Conservation (phyloP, 2,329 filamentous ascomycete species). For the Lachnum nothofagi region DNA sequence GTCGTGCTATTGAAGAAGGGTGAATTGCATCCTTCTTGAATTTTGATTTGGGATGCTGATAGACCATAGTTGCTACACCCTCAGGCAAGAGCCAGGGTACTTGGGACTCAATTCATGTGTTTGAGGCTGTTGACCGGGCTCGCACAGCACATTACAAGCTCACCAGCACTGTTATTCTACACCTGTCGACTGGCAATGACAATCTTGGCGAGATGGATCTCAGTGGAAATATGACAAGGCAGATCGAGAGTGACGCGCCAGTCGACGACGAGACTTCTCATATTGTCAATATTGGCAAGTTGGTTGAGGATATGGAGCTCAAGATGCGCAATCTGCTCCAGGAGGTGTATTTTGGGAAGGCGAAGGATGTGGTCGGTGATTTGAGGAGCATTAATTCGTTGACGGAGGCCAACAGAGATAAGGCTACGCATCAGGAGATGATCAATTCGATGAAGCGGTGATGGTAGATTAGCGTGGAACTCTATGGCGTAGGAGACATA, state of each 20-base stretch:
- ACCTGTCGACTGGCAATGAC: slow-evolving; percentile 64
- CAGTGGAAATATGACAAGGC: slow-evolving; percentile 94
- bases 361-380: slow-evolving; percentile 96
- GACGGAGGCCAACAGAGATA: slow-evolving; percentile 77
- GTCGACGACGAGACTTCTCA: slow-evolving; percentile 89
- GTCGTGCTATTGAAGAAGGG: slow-evolving; percentile 95
- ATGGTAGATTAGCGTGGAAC: neutral
- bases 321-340: slow-evolving; percentile 98
- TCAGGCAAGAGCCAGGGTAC: slow-evolving; percentile 67
- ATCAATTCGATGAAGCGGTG: slow-evolving; percentile 55
- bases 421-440: slow-evolving; percentile 82
- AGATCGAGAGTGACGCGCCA: slow-evolving; percentile 85
- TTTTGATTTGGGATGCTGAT: slow-evolving; percentile 5
- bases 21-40: slow-evolving; percentile 37
- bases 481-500: neutral
- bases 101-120: slow-evolving; percentile 98
- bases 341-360: slow-evolving; percentile 99
- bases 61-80: slow-evolving; percentile 55
- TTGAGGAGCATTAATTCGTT: slow-evolving; percentile 79
- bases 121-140: slow-evolving; percentile 89
- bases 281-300: slow-evolving; percentile 86
- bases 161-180: slow-evolving; percentile 92
- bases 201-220: slow-evolving; percentile 82
- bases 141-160: slow-evolving; percentile 95
- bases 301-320: slow-evolving; percentile 99